A percentile compares a stretch with the other conserved stretches of the same genome.
Evolutionary conservation across 2,329 filamentous ascomycete species (phyloP).

Genomic region (Corinectria fuckeliana): DNA sequence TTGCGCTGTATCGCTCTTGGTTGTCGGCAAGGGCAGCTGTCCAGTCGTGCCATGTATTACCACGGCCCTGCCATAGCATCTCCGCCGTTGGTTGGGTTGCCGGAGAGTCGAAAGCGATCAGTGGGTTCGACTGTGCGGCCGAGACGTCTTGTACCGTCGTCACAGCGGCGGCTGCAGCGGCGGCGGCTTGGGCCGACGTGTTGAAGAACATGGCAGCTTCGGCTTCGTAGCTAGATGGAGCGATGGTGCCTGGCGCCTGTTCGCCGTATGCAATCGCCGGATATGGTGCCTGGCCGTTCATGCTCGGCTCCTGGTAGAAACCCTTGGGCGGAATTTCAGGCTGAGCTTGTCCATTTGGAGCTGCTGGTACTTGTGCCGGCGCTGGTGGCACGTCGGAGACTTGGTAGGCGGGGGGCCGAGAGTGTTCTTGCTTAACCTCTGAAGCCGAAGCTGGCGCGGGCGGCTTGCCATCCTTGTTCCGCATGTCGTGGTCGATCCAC

Average conservation of each 20-base stretch:
- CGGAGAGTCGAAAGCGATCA: slow-evolving; percentile 50
- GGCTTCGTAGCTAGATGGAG: slow-evolving; percentile 35
- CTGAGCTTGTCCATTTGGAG: slow-evolving; percentile 21
- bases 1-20: slow-evolving; percentile 58
- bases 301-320: slow-evolving; percentile 39
- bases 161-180: slow-evolving; percentile 27
- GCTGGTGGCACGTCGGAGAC: slow-evolving; percentile 21
- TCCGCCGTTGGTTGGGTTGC: slow-evolving; percentile 37
- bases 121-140: slow-evolving; percentile 43
- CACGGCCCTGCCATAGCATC: slow-evolving; percentile 44
- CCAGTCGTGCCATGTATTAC: slow-evolving; percentile 63
- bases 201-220: slow-evolving; percentile 41
- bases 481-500: slow-evolving; percentile 60
- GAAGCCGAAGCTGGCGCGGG: slow-evolving; percentile 18
- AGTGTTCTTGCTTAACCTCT: slow-evolving; percentile 48
- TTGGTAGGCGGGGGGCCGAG: slow-evolving; percentile 34
- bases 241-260: slow-evolving; percentile 33
- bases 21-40: slow-evolving; percentile 57
- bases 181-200: slow-evolving; percentile 28
- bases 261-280: slow-evolving; percentile 41
- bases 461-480: slow-evolving; percentile 39
- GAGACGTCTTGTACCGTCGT: slow-evolving; percentile 30
- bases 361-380: not conserved
- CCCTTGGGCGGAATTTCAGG: slow-evolving; percentile 35
- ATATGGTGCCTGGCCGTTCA: slow-evolving; percentile 40